These are phyloP conservation scores for Maudiozyma humilis DNA, from an alignment of 1,139 yeast species.

Conservation along the genomic window DNA sequence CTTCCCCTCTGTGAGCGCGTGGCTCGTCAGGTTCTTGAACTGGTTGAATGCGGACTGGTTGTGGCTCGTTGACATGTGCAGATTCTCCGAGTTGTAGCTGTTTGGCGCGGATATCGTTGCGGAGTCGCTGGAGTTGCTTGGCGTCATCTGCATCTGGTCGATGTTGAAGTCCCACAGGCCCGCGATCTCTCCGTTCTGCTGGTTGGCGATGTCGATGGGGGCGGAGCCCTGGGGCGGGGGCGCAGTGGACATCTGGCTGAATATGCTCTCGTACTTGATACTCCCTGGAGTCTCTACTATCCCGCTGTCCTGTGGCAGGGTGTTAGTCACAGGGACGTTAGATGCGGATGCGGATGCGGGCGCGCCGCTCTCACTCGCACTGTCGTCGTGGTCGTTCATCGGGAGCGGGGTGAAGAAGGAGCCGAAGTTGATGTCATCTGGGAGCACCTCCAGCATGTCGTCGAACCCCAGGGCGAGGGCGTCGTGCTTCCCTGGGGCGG, in stretches of 20 bases:
- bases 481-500: not conserved
- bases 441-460: conserved; percentile 31
- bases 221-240: too few species aligned
- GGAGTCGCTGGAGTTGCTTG: conserved; percentile 29
- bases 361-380: not conserved
- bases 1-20: conserved; percentile 5
- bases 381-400: conserved; percentile 4
- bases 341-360: too few species aligned
- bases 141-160: conserved; percentile 31
- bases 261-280: conserved; percentile 6
- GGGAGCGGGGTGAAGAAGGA: conserved; percentile 8
- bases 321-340: too few species aligned
- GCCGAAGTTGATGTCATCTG: conserved; percentile 25
- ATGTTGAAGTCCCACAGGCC: conserved; percentile 32
- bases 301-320: too few species aligned
- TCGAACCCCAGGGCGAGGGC: conserved; percentile 19
- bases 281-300: not conserved
- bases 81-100: conserved; percentile 24
- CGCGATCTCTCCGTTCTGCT: conserved; percentile 33
- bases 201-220: conserved; percentile 27
- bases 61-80: conserved; percentile 6
- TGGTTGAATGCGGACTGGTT: conserved; percentile 2
- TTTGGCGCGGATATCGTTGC: conserved; percentile 33
- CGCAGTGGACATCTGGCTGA: conserved; percentile 6
- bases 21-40: conserved; percentile 3